Conservation (phyloP, 73 alveolate genomes). For the Tetrahymena elliotti region DNA sequence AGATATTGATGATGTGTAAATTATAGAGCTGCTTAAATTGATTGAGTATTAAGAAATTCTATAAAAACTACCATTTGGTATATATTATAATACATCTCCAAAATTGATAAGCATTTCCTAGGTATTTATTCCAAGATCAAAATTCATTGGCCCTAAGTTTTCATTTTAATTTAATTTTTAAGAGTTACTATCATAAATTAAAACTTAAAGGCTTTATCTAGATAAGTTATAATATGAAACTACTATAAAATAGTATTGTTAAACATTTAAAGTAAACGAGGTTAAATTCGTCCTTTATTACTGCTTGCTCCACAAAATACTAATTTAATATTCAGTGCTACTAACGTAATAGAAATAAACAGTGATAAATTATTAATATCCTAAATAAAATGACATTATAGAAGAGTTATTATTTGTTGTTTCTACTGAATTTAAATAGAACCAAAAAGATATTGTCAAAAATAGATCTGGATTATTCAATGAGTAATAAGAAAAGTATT, state of each 20-base stretch:
- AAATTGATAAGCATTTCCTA: neutral
- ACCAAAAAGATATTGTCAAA: neutral
- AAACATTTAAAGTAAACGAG: neutral
- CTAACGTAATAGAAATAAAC: neutral
- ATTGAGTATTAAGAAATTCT: neutral
- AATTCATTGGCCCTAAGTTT: neutral
- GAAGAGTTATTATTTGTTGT: neutral
- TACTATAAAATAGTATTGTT: neutral
- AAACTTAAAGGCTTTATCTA: neutral
- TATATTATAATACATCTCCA: neutral
- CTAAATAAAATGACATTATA: neutral
- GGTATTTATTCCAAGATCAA: neutral
- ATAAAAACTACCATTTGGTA: neutral
- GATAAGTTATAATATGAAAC: neutral
- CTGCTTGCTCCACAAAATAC: neutral
- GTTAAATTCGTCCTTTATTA: neutral
- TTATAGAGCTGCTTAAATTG: neutral
- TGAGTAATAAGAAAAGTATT: neutral
- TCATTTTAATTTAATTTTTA: neutral
- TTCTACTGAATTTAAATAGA: neutral
- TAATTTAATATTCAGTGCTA: neutral
- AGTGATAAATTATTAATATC: neutral
- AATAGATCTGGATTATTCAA: neutral
- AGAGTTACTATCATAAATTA: neutral
- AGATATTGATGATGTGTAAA: neutral